Conservation (phyloP, 352 stramenopile genomes). For the Thalassiosira allenii region DNA sequence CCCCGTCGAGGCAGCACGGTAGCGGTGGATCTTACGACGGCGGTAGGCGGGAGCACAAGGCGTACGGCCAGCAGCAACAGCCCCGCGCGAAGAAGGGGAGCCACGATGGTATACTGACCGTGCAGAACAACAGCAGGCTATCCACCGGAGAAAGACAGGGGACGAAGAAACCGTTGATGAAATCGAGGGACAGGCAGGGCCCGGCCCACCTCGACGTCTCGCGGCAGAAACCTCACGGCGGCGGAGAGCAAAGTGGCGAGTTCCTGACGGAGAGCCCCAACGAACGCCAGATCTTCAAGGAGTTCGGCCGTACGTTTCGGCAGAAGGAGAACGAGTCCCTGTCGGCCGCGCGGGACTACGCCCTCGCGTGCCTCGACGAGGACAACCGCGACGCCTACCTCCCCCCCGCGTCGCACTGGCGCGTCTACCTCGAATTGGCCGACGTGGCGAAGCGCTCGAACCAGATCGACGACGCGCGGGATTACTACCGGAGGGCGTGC, state of each 20-base stretch:
- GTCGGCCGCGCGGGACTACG: conserved; percentile 73
- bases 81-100: no score
- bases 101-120: no score
- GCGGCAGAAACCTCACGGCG: no score
- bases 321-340: conserved; percentile 75
- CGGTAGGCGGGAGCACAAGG: no score
- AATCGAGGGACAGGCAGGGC: no score
- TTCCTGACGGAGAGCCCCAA: conserved; percentile 75
- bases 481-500: conserved; percentile 84
- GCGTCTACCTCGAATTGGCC: conserved; percentile 87
- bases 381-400: conserved; percentile 51
- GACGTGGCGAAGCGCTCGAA: conserved; percentile 88
- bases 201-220: no score
- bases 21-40: no score
- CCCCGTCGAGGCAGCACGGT: conserved; percentile 1
- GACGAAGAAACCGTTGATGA: no score
- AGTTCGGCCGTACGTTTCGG: conserved; percentile 82
- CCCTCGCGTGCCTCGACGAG: conserved; percentile 48
- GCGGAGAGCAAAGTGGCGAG: no score
- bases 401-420: conserved; percentile 83
- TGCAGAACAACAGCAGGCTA: neutral
- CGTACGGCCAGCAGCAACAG: no score
- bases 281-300: conserved; percentile 80
- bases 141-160: no score
- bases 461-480: conserved; percentile 80